Conservation (phyloP, 2,329 filamentous ascomycete genomes). For the Scedosporium aurantiacum region DNA sequence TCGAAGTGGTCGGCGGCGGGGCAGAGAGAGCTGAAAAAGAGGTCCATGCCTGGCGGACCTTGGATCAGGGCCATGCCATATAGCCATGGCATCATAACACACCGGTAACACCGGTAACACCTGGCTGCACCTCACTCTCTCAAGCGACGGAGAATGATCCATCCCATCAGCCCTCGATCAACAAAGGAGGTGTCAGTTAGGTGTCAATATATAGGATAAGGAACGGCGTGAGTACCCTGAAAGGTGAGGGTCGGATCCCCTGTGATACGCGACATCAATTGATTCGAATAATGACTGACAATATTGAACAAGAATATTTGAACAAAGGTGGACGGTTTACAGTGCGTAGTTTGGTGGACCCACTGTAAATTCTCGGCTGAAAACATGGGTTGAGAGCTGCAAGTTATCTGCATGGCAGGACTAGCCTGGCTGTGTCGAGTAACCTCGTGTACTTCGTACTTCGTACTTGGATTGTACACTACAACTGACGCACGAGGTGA, state of each 20-base stretch:
- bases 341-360: not conserved
- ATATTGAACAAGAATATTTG: not conserved
- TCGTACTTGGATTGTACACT: not conserved
- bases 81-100: no score
- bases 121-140: no score
- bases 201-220: no score
- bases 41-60: no score
- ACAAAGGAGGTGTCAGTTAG: no score
- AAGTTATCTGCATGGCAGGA: not conserved
- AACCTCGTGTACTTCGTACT: not conserved
- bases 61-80: not conserved
- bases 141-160: not conserved
- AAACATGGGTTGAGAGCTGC: not conserved
- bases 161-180: not conserved
- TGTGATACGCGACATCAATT: no score
- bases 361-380: conserved; percentile 3
- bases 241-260: no score
- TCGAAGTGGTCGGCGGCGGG: no score
- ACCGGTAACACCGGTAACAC: no score
- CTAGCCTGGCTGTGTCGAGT: not conserved
- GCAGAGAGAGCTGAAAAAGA: no score
- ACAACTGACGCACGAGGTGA: not conserved
- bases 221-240: no score
- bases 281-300: no score
- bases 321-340: not conserved